A percentile compares a stretch with the other conserved stretches of the same genome.
Evolutionary conservation across 768 basidiomycete genomes (phyloP).

Genomic region (Psilocybe tampanensis): DNA sequence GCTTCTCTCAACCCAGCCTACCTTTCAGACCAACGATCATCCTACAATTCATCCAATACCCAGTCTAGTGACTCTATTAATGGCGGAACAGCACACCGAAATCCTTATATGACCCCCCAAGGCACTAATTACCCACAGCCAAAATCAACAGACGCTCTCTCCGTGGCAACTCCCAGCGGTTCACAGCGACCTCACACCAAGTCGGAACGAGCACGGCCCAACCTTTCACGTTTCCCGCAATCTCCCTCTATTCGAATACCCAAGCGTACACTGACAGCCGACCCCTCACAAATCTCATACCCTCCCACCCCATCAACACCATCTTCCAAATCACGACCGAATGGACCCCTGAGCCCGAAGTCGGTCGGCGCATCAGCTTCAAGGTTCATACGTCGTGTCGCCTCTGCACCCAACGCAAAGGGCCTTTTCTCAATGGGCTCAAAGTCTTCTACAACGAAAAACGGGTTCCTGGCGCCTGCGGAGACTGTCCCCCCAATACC

Average conservation of each 20-base stretch:
- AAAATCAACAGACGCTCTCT: constrained; percentile 42
- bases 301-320: constrained; percentile 12
- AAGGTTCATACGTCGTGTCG: constrained; percentile 92
- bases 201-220: constrained; percentile 36
- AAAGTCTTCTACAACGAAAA: constrained; percentile 54
- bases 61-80: constrained; percentile 73
- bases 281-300: constrained; percentile 49
- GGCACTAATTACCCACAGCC: constrained; percentile 32
- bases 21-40: constrained; percentile 65
- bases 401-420: constrained; percentile 96
- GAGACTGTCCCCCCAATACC: constrained; percentile 61
- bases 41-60: constrained; percentile 78
- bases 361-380: constrained; percentile 75
- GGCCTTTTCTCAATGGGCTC: constrained; percentile 74
- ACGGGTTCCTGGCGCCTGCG: constrained; percentile 76
- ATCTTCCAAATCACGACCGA: constrained; percentile 44
- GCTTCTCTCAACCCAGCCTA: constrained; percentile 58
- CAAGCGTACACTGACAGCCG: constrained; percentile 45
- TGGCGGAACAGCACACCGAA: constrained; percentile 30
- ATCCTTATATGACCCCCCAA: constrained; percentile 28
- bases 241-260: constrained; percentile 30
- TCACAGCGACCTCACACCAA: constrained; percentile 42
- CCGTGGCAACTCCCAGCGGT: constrained; percentile 33
- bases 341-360: constrained; percentile 64
- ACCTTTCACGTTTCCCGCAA: constrained; percentile 17